phyloP scores from a whole-genome alignment of 352 stramenopile genomes.

The Globisporangium camurandrum region DNA sequence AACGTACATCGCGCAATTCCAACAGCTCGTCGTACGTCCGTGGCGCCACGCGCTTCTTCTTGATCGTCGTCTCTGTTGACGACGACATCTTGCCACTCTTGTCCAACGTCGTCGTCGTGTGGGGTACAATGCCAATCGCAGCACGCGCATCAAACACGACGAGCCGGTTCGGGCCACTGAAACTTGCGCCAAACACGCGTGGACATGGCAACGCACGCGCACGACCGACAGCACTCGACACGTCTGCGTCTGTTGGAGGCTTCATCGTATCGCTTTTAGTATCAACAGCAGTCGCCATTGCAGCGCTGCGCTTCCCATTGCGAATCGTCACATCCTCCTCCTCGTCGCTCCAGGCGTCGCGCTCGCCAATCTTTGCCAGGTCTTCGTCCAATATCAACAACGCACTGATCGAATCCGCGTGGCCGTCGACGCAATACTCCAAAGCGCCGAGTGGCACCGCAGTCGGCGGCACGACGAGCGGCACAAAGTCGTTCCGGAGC shows the following conservation, averaged over 20 bases:
- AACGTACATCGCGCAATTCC: slow-evolving; percentile 62
- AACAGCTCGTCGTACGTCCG: slow-evolving; percentile 74
- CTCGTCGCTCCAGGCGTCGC: slow-evolving; percentile 13
- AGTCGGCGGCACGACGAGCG: slow-evolving; percentile 53
- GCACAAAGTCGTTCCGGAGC: slow-evolving; percentile 70
- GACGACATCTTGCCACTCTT: slow-evolving; percentile 54
- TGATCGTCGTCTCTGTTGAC: no score
- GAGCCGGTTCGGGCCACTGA: slow-evolving; percentile 81
- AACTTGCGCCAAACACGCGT: slow-evolving; percentile 69
- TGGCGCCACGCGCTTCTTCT: slow-evolving; percentile 21
- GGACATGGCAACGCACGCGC: slow-evolving; percentile 55
- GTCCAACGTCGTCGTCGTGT: slow-evolving; percentile 39
- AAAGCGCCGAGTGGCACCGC: slow-evolving; percentile 45
- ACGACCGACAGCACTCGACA: slow-evolving; percentile 2
- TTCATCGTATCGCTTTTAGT: no score
- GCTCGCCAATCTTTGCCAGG: slow-evolving; percentile 38
- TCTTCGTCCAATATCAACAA: slow-evolving; percentile 68
- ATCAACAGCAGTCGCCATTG: no score
- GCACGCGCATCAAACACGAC: slow-evolving; percentile 80
- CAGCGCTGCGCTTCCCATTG: not conserved
- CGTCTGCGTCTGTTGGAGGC: no score
- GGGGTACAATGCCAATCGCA: slow-evolving; percentile 70
- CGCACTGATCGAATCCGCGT: slow-evolving; percentile 37
- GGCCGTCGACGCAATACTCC: slow-evolving; percentile 56
- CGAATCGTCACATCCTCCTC: not conserved